These are phyloP conservation scores for Sphagnurus paluster DNA, from an alignment of 1,284 basidiomycete species.

Conservation along the genomic window DNA sequence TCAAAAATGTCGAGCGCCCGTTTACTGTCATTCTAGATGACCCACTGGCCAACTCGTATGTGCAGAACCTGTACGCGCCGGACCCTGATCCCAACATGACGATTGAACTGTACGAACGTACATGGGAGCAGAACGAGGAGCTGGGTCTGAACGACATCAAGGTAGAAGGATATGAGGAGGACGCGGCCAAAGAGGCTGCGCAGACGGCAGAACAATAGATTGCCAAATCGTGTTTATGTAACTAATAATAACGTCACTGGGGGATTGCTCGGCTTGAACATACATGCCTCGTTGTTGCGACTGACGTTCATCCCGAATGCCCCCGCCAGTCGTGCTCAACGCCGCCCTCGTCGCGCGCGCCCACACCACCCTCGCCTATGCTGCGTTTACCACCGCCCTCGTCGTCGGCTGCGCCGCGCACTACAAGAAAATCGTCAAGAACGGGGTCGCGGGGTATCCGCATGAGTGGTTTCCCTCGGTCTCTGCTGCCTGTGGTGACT, in stretches of 20 bases:
- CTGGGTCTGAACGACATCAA: constrained; percentile 97
- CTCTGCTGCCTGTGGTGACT: constrained; percentile 91
- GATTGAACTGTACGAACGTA: constrained; percentile 82
- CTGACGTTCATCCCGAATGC: constrained; percentile 8
- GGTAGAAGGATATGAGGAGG: constrained; percentile 77
- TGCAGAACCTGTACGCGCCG: constrained; percentile 94
- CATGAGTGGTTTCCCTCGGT: constrained; percentile 94
- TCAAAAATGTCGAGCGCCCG: constrained; percentile 73
- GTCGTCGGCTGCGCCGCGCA: constrained; percentile 70
- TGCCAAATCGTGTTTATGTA: no score
- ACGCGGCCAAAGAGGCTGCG: constrained; percentile 11
- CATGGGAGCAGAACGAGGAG: constrained; percentile 93
- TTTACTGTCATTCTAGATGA: constrained; percentile 97
- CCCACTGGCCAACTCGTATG: constrained; percentile 92
- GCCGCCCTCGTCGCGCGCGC: constrained; percentile 56
- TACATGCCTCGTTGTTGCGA: no score
- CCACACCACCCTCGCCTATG: constrained; percentile 72
- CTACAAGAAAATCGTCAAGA: constrained; percentile 89
- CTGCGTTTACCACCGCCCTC: constrained; percentile 76
- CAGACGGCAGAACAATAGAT: no score
- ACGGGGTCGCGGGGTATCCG: constrained; percentile 83
- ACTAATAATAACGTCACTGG: no score
- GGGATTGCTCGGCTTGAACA: no score
- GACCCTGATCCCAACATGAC: constrained; percentile 92
- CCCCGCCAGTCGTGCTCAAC: constrained; percentile 31